Percentiles rank a stretch among this genome's conserved stretches.
phyloP scores from a whole-genome alignment of 1,139 yeast genomes.

The Yamadazyma atmosphaerica region DNA sequence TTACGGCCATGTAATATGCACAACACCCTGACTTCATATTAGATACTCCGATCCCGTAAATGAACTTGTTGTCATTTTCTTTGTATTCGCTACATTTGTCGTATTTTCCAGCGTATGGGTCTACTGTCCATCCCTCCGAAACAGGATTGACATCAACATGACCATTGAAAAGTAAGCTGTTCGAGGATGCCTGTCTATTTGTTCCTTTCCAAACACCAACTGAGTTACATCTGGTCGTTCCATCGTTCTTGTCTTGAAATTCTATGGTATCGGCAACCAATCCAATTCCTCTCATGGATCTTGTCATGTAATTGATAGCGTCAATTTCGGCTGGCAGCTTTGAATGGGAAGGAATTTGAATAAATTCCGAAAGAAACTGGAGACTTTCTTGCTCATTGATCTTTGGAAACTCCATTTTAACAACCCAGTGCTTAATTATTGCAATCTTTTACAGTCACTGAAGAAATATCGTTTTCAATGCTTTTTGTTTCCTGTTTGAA shows the following conservation, averaged over 20 bases:
- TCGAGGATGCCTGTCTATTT: slow-evolving; percentile 11
- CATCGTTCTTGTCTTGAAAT: slow-evolving; percentile 21
- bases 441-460: no score
- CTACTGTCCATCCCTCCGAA: slow-evolving; percentile 28
- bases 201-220: slow-evolving; percentile 26
- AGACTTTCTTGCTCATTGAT: slow-evolving; percentile 18
- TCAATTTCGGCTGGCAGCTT: slow-evolving; percentile 21
- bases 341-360: slow-evolving; percentile 26
- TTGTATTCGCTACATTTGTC: slow-evolving; percentile 14
- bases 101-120: slow-evolving; percentile 22
- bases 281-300: slow-evolving; percentile 19
- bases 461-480: no score
- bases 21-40: slow-evolving; percentile 28
- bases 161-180: slow-evolving; percentile 23
- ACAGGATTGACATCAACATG: slow-evolving; percentile 28
- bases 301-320: slow-evolving; percentile 22
- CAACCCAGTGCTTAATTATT: no score
- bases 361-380: slow-evolving; percentile 22
- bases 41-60: slow-evolving; percentile 26
- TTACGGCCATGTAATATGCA: slow-evolving; percentile 27
- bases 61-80: slow-evolving; percentile 13
- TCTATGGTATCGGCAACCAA: slow-evolving; percentile 18
- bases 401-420: slow-evolving; percentile 15
- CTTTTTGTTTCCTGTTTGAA: no score
- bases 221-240: slow-evolving; percentile 21